Base-by-base conservation (phyloP, 2,329 filamentous ascomycete genomes). In the Cladosporium sphaerospermum region DNA sequence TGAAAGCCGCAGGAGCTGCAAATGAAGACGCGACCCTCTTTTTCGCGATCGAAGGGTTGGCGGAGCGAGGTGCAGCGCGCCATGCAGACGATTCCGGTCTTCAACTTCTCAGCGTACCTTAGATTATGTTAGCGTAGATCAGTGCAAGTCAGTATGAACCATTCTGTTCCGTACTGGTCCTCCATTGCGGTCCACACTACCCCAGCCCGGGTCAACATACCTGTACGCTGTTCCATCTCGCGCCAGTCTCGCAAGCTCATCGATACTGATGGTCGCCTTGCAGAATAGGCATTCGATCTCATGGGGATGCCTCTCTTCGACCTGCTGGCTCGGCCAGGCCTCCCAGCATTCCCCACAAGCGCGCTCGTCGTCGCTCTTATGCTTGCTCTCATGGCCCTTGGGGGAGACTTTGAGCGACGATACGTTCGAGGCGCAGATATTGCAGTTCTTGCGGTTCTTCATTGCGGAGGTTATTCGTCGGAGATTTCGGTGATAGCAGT, bases 291-390 rank as follows among this genome's bases (percentile, higher is more conserved):
- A 59, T 34, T 56, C 10, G 18, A 61, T 54, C 11, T 44, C 48
- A 19, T 47, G 18, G 3, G 9, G 28, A 8, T 11, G 14, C 13
- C 28, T 48, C 14, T 36, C 23, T 34, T 61, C 55, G 48, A 57
- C 45, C 36, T 56, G 44, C 36, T 46, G 50, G 46, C 55, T 58
- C 32, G 58, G 42, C 11, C 51, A 46, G n/a, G 41, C 42, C 36
- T 61, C 59, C 58, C 60, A 59, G 51, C 57, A 61, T 45, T 59
- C 54, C 5, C 28, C 47, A 33, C 57, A 62, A 6, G 56, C 57
- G 14, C 55, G 53, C 14, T 58, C 52, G 32, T 10, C 23, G 4
- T 28, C 14, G 7, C 37, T 28, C 1, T 10, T 19, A 39, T 53
- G 37, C 18, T 37, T 32, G 32, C 19, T 40, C 19, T 47, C 14